Conservation (phyloP, 208 protist genomes). For the Porcisia hertigi region DNA sequence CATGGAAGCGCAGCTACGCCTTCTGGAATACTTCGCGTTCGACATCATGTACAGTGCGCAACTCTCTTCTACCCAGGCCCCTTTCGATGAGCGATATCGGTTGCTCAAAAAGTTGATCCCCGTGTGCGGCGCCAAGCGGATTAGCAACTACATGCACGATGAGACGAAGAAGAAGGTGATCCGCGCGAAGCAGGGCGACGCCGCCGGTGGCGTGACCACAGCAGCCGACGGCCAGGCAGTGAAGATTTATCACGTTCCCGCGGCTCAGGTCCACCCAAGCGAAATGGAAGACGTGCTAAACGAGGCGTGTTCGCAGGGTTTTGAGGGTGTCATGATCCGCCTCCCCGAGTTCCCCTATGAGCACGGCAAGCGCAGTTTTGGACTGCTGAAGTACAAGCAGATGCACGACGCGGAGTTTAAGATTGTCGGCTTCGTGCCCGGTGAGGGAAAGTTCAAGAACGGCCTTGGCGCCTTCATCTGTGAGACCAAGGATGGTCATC, state of each 20-base stretch:
- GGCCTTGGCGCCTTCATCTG: slow-evolving; percentile 85
- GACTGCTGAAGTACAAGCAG: slow-evolving; percentile 89
- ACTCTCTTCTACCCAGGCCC: slow-evolving; percentile 48
- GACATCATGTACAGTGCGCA: slow-evolving; percentile 85
- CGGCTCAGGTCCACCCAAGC: slow-evolving; percentile 65
- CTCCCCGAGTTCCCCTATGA: slow-evolving; percentile 84
- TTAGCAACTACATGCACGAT: slow-evolving; percentile 85
- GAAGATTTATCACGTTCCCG: slow-evolving; percentile 85
- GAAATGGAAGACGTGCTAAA: slow-evolving; percentile 82
- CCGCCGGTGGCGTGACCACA: background rate
- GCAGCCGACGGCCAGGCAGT: slow-evolving; percentile 26
- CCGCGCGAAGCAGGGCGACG: slow-evolving; percentile 34
- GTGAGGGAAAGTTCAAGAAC: slow-evolving; percentile 86
- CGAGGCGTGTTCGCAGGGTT: slow-evolving; percentile 86
- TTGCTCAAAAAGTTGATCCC: slow-evolving; percentile 85
- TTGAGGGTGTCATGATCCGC: slow-evolving; percentile 91
- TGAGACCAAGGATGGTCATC: slow-evolving; percentile 73
- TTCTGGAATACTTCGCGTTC: slow-evolving; percentile 89
- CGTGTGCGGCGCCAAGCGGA: slow-evolving; percentile 74
- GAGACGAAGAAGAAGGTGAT: slow-evolving; percentile 80
- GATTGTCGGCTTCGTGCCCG: slow-evolving; percentile 81
- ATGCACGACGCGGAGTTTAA: slow-evolving; percentile 93
- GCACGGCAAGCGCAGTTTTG: slow-evolving; percentile 89
- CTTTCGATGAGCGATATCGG: slow-evolving; percentile 80
- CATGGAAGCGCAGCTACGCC: slow-evolving; percentile 40